Evolutionary conservation across 2,329 filamentous ascomycete species (phyloP).

Genomic region (Albifimbria verrucaria): DNA sequence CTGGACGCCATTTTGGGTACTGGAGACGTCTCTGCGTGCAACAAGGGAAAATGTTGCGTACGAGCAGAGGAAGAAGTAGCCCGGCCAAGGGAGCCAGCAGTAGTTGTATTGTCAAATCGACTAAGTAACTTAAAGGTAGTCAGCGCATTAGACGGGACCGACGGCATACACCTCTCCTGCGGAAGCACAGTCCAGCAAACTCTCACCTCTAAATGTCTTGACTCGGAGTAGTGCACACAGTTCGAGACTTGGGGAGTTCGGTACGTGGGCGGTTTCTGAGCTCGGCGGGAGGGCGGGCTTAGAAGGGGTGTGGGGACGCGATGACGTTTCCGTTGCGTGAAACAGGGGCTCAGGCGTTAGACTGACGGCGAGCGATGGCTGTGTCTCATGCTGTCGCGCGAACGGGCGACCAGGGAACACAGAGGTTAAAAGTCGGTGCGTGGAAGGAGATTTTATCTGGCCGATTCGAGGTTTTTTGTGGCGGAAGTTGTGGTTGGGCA

Average conservation of each 20-base stretch:
- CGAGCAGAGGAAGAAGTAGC: constrained; percentile 10
- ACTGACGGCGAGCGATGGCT: neutral
- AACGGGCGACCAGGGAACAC: neutral
- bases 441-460: neutral
- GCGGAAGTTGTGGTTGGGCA: too few species aligned
- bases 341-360: constrained; percentile 5
- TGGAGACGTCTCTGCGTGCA: constrained; percentile 18
- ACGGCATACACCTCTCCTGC: neutral
- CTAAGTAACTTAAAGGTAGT: constrained; percentile 5
- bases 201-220: neutral
- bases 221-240: neutral
- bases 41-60: neutral
- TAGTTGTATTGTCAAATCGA: constrained; percentile 11
- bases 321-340: constrained; percentile 22
- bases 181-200: neutral
- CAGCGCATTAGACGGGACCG: neutral
- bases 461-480: too few species aligned
- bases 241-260: neutral
- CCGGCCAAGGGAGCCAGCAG: neutral
- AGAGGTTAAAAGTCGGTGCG: neutral
- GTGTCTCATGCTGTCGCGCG: constrained; percentile 1
- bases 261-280: neutral
- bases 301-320: constrained; percentile 22
- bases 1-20: constrained; percentile 42
- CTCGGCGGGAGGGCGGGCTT: constrained; percentile 8